Evolutionary conservation across 163 green algal genomes (phyloP), one percentile per base, ranked within the genome.

Genomic region (Scenedesmus sp.): DNA sequence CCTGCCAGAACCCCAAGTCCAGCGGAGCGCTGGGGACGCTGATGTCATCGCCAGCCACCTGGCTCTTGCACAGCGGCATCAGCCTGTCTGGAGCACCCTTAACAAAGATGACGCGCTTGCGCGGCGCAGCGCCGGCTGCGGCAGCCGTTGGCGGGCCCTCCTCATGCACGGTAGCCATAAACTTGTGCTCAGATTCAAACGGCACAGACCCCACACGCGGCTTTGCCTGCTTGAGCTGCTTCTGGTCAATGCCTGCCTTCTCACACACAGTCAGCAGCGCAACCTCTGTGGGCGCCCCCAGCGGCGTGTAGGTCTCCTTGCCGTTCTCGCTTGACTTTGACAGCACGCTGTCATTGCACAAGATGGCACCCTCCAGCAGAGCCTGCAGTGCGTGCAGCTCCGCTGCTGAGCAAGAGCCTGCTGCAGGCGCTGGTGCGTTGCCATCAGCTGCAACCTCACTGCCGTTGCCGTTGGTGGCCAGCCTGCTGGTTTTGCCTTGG

Each of bases 181-280:
- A 92, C 86, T 94, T 94, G 86, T 93, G 89, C 83, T 94, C 92
- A 6, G 44, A 85, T 81, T 94, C 92, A 87, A 94, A 94, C 0
- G 92, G 92, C 16, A 94, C 89, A 1, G 85, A 85, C 3, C 42
- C 85, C 61, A 94, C 83, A 9, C 92, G 72, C 0, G 89, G 92
- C 61, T 85, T 80, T 22, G 59, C 83, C 1, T 3, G 59, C 72
- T 92, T 85, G 2, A 92, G 35, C 59, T 84, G 56, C 70, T 90
- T 53, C 30, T 81, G 35, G 51, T 79, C 10, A 26, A 93, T 35
- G 40, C 92, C 92, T 30, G 79, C 59, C 81, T 94, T 94, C n/a
- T 76, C 59, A 6, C 56, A 84, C 6, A 80, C 42, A 20, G 86
- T 92, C 35, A 94, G 78, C 72, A 94, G 90, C 33, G 92, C 86